Percentiles rank a stretch among this genome's conserved stretches.
Conservation (phyloP, 208 protist species). For the Trichomonas vaginalis region DNA sequence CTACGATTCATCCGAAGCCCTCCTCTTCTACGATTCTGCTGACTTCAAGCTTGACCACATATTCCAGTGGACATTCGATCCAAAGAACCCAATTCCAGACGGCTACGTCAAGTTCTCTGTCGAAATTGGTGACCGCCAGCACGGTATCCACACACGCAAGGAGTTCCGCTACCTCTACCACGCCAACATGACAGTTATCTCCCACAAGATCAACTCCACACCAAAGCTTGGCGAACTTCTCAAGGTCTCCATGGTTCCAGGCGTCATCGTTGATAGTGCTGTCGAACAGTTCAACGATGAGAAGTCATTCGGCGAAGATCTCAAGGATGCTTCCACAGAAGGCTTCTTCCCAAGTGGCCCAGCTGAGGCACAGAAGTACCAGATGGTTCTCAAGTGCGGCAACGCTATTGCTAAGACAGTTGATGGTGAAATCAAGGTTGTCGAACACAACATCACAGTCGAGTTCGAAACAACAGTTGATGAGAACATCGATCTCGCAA, state of each 20-base stretch:
- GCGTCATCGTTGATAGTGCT: neutral
- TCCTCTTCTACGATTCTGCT: neutral
- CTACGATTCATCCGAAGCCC: neutral
- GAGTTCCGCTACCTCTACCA: neutral
- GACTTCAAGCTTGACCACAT: neutral
- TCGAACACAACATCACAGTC: neutral
- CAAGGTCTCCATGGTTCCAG: neutral
- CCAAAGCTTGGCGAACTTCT: neutral
- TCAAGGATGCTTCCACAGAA: neutral
- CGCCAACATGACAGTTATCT: neutral
- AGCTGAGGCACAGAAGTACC: neutral
- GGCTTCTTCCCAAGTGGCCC: neutral
- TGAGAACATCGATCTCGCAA: neutral
- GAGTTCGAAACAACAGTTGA: constrained; percentile 8
- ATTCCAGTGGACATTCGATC: neutral
- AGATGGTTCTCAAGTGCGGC: neutral
- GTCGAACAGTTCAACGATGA: neutral
- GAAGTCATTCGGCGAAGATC: neutral
- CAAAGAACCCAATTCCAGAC: neutral
- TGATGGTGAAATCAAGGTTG: neutral
- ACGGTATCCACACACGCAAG: constrained; percentile 1
- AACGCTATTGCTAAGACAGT: neutral
- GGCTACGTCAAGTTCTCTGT: neutral
- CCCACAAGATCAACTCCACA: neutral
- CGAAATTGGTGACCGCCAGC: neutral